phyloP scores from a whole-genome alignment of 345 rosid species.

The Salix viminalis region DNA sequence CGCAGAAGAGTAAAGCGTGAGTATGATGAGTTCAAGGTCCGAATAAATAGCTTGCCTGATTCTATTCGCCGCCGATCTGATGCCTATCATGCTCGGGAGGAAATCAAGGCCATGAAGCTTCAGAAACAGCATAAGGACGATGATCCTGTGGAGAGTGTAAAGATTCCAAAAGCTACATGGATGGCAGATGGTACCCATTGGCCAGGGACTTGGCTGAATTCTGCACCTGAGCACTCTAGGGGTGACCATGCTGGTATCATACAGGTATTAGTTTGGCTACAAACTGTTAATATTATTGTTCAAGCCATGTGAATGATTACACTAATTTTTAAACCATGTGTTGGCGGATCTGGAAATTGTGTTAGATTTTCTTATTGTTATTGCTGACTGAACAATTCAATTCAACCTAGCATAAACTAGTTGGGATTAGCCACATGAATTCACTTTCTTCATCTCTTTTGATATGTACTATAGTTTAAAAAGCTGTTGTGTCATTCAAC shows the following conservation, averaged over 20 bases:
- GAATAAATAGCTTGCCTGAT: constrained; percentile 84
- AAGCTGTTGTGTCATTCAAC: background rate
- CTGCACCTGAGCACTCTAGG: constrained; percentile 64
- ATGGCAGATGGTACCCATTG: constrained; percentile 99
- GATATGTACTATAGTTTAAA: background rate
- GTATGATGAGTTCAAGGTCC: constrained; percentile 96
- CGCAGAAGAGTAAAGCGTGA: constrained; percentile 91
- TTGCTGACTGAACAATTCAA: background rate
- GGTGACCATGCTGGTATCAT: constrained; percentile 95
- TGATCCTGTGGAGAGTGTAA: constrained; percentile 64
- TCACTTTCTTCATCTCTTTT: constrained; percentile 1
- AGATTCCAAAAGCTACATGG: constrained; percentile 96
- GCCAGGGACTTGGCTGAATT: constrained; percentile 92
- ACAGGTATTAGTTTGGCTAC: constrained; percentile 49
- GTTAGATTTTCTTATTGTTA: background rate
- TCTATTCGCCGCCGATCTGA: constrained; percentile 95
- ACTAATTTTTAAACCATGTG: background rate
- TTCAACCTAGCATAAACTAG: background rate
- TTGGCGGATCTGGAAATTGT: background rate
- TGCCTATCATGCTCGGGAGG: constrained; percentile 94
- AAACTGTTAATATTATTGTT: background rate
- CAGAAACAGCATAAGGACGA: constrained; percentile 73
- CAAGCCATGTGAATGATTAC: constrained; percentile 1
- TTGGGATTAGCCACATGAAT: background rate
- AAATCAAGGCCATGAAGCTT: constrained; percentile 90